Base-by-base conservation (phyloP, 352 stramenopile genomes). In the Globisporangium camurandrum region DNA sequence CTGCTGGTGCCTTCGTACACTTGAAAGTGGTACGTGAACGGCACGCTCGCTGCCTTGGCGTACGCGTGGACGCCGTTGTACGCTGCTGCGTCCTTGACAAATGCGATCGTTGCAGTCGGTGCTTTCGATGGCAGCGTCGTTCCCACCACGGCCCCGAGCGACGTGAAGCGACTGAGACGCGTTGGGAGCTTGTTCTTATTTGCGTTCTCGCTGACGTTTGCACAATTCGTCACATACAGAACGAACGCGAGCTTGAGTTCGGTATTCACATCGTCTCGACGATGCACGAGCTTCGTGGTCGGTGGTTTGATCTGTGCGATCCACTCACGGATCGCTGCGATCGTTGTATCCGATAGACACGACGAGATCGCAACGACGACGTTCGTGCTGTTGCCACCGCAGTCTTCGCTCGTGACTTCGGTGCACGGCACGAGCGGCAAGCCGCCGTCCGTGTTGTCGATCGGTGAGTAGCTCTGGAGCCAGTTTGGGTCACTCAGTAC, bases 21-120 rank as follows among this genome's bases (percentile, higher is more conserved):
- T 20, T 59, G 53, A 17, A 59, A 53, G 17, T 49, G 48, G 53
- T 54, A 59, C 9, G 23, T 37, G 41, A 59, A 43, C 33, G 23
- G 38, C 17, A 54, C 31, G 20, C 36, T 39, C 31, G 19, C 28
- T 4, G 8, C 19, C 24, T 37, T 33, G 26, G 40, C 53, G 19
- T 45, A 50, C 8, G 22, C 23, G 20, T 52, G 41, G 16, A 59
- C n/a, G 14, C 24, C 24, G n/a, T 24, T 19, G 45, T 46, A 49
- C 22, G 46, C 53, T 28, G 22, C 24, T 19, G 53, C 46, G 30
- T 43, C 36, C n/a, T 49, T 47, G 17, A 54, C 34, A 33, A 59
- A 59, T 19, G 31, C 26, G 17, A 50, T 33, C 4, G 44, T 16
- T 10, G 45, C 36, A 17, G n/a, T 19, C 26, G 22, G 39, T 22